Base-by-base conservation (phyloP, 106 monocot species). In the Apostasia ramifera region DNA sequence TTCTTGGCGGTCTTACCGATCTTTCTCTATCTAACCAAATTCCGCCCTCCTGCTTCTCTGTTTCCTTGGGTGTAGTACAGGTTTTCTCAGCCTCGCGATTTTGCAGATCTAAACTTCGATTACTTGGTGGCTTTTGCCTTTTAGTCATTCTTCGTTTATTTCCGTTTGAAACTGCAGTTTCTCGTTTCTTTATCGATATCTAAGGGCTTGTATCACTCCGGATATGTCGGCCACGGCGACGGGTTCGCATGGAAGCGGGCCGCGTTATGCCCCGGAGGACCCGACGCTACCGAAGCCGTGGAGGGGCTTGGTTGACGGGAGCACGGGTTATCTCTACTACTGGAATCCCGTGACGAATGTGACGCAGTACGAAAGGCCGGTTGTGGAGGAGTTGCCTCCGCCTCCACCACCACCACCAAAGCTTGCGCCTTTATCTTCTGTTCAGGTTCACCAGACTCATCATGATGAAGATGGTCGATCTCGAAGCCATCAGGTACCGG, bases 311-410 rank as follows among this genome's bases (percentile, higher is more conserved):
- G 81, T 88, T 1, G 88, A 88, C 49, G 88, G 84, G 51, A 81
- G 53, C 73, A 88, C 88, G 2, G 88, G 88, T 1, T 84, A 84
- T 68, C 74, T 84, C 50, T 88, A 88, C 71, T 88, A 77, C 73
- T 88, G 88, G 88, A 88, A 88, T 44, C 84, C 88, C 0, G 88
- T 63, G 40, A 88, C 88, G 11, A 79, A 88, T 72, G 76, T 79
- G 8, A 88, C 88, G 8, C 88, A 88, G 78, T 88, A 88, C 72
- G 84, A 84, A 76, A 81, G 79, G n/a, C 88, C 84, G 6, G 52
- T 50, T 44, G 55, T 46, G 41, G 79, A 76, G 11, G 63, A 64
- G 38, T 48, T 51, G 41, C 68, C 48, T 43, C 71, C 66, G 5
- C 73, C 57, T 0, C 63, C 63, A 0, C 66, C 70, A 5, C 81